Evolutionary conservation across 2,329 filamentous ascomycete species (phyloP).

Genomic region (Parastagonospora nodorum): DNA sequence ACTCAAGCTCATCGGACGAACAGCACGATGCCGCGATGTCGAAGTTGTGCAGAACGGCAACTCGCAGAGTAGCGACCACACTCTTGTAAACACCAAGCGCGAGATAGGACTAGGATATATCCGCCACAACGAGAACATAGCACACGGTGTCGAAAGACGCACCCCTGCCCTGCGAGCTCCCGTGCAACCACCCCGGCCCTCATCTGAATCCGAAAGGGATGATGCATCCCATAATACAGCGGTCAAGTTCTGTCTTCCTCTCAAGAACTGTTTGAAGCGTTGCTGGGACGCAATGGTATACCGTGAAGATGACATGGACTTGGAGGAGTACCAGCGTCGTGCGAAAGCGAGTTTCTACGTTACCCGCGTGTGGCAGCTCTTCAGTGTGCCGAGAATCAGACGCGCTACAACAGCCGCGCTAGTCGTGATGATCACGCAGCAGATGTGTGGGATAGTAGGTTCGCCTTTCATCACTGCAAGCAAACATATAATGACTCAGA

Average conservation of each 20-base stretch:
- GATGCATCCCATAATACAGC: not conserved
- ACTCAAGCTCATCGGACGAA: not conserved
- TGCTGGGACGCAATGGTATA: not conserved
- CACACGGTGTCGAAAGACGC: too few relatives aligned
- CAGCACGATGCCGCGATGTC: not conserved
- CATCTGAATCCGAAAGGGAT: not conserved
- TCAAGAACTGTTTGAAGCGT: not conserved
- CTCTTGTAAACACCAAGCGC: not conserved
- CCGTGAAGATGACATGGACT: not conserved
- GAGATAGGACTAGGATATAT: too few relatives aligned
- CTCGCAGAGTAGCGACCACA: not conserved
- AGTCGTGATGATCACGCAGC: constrained; percentile 2
- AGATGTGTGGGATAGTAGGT: constrained; percentile 6
- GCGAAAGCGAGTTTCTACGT: constrained; percentile 4
- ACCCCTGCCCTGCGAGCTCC: too few relatives aligned
- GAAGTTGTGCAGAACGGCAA: not conserved
- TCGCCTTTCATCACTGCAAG: not conserved
- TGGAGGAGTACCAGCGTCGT: constrained; percentile 1
- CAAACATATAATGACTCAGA: not conserved
- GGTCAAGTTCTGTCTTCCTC: not conserved
- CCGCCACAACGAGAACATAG: too few relatives aligned
- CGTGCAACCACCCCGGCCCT: too few relatives aligned
- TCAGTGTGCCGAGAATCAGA: constrained; percentile 2
- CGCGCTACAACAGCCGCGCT: not conserved
- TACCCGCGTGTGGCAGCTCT: not conserved